Evolutionary conservation across 805 yeast genomes (phyloP), one percentile per base, ranked within the genome.

Genomic region (Yarrowia osloensis): DNA sequence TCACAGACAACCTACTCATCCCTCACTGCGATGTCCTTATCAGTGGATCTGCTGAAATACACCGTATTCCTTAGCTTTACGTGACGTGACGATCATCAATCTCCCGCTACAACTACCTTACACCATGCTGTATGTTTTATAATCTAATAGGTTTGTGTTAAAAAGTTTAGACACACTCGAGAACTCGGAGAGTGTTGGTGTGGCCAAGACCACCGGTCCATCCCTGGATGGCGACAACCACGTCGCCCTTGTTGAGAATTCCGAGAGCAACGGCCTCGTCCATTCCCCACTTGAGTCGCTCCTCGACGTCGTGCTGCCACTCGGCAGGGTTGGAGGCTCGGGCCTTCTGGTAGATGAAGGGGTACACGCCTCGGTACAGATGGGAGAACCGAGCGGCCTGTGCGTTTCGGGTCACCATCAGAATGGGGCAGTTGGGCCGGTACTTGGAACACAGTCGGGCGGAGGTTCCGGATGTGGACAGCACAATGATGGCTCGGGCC

Each of bases 351-450:
- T 90, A 95, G 75, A 91, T 85, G 82, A 94, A 92, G 78, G 99
- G 99, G 83, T 93, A 95, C 72, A 95, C 98, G 81, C 99, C 99
- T 83, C 99, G 89, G 86, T 90, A 91, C 79, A 95, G 85, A 84
- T 95, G 99, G 73, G 94, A 86, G 84, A 87, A 92, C 84, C 98
- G 91, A 70, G 98, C 97, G 71, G 97, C 87, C 78, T 87, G 84
- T 76, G 85, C 87, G 84, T 92, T 91, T 87, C 99, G 91, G 76
- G 99, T 95, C 73, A 95, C 95, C 97, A 94, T 91, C 82, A 95
- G 86, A 79, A 94, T 90, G 77, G 99, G 99, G 79, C 94, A 90
- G 80, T 89, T 86, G 77, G 99, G 99, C 85, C 97, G 91, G 86
- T 92, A 95, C 85, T 95, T 95, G 76, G 99, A 90, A 73, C 92